Percentiles rank a stretch among this genome's conserved stretches.
These are phyloP conservation scores for Goffeauzyma gilvescens DNA, from an alignment of 768 basidiomycete genomes.

Conservation along the genomic window DNA sequence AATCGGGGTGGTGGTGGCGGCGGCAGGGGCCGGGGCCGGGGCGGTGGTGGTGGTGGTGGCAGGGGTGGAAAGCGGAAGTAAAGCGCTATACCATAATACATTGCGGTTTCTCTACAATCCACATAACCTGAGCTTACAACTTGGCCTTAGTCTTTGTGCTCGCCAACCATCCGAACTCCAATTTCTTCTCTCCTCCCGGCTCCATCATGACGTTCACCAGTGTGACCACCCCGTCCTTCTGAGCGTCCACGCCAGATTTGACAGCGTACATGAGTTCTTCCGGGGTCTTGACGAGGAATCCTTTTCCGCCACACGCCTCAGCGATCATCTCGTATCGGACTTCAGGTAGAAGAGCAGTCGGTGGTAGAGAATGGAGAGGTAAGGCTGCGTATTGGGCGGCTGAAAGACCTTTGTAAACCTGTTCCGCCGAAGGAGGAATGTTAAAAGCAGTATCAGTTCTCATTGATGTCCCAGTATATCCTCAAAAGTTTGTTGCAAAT, in stretches of 20 bases:
- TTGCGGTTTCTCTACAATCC: not conserved
- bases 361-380: constrained; percentile 11
- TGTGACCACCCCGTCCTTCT: constrained; percentile 4
- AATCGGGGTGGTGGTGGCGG: constrained; percentile 1
- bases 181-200: constrained; percentile 11
- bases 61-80: no score
- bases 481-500: not conserved
- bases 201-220: constrained; percentile 17
- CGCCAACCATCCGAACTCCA: constrained; percentile 15
- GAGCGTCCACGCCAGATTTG: constrained; percentile 3
- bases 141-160: constrained; percentile 15
- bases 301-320: constrained; percentile 9
- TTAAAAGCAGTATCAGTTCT: not conserved
- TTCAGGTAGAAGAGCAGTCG: constrained; percentile 14
- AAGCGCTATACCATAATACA: no score
- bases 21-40: no score
- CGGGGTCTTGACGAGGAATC: constrained; percentile 9
- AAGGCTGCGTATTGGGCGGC: constrained; percentile 2
- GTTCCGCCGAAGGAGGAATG: not conserved
- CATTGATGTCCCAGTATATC: no score
- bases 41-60: no score
- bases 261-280: constrained; percentile 12
- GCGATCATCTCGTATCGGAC: constrained; percentile 14
- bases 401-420: constrained; percentile 17
- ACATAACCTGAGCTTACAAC: constrained; percentile 4